Base-by-base conservation (phyloP, 176 grass and related monocot genomes). In the Puya raimondii region DNA sequence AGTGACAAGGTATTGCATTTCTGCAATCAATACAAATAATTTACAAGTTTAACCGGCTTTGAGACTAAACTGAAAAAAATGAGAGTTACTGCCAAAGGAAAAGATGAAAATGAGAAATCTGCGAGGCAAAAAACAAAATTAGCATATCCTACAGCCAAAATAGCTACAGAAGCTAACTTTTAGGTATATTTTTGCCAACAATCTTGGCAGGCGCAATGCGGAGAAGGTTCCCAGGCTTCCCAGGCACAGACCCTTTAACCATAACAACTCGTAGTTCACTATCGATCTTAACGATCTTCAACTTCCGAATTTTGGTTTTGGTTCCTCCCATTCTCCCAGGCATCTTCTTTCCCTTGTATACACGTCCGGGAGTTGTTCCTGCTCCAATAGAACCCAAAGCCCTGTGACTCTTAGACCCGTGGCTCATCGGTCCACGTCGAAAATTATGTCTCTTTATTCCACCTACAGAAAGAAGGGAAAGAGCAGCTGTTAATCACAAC, bases 391-490 rank as follows among this genome's bases (percentile, higher is more conserved):
- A 97, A 90, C 94, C 94, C 51, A 99, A 82, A 12, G 81, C 84
- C 72, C 87, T 77, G 78, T 99, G 94, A 68, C 89, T 93, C 82
- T 93, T 99, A 68, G 94, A 99, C 53, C 94, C 89, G 64, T 93
- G 94, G 11, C 87, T 85, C 94, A 99, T 99, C 21, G 76, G 84
- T 33, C 94, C 89, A 23, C 94, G 82, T 63, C 79, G 86, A 69
- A 99, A 91, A 82, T 99, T 93, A 73, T 91, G 84, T 72, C 94
- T 91, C 85, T 99, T 92, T 48, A 97, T 97, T 13, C 94, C 94
- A 92, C 94, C 89, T 92, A 84, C 1, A 18, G 72, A 85, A 63
- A 9, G 12, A 18, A 16, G 10, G 2, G 16, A 1, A 26, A 23
- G 11, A 12, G 21, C 57, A 12, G n/a, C 15, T n/a, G 15, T 71